Evolutionary conservation across 306 rosid genomes (phyloP), one percentile per base, ranked within the genome.

Genomic region (Malus sieversii): DNA sequence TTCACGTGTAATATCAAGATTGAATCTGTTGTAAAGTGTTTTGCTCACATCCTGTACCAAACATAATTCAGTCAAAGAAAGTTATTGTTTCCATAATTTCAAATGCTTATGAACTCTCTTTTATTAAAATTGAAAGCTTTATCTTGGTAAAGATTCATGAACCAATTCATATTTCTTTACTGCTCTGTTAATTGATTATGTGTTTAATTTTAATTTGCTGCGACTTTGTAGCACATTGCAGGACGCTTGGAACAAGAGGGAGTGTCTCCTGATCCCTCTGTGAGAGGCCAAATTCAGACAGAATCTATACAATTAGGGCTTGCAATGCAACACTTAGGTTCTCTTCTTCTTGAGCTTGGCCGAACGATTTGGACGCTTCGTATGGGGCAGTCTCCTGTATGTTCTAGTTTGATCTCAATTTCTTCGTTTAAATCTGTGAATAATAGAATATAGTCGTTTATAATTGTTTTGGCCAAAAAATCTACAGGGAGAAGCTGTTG

Each of bases 261-360:
- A 68, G 73, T 83, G 61, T 90, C 96, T 75, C 40, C 86, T 57
- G 97, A 92, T 83, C 78, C 80, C 38, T 72, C 68, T 58, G 63
- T 80, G 64, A 87, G 99, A 79, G 84, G 85, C 71, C 96, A 90
- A 83, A 85, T 96, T 80, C 97, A 92, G 84, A 78, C 90, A 61
- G 98, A 96, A 75, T 82, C 98, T 2, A 71, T 82, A 80, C 96
- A 87, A 75, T 79, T 88, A 58, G 99, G 97, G 64, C 78, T 96
- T 87, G 86, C 88, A 51, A 86, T 89, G 91, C 98, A 92, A 81
- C 98, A 96, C 79, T 84, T 96, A 78, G 99, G 99, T 11, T 84
- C 98, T 23, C 88, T 92, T 84, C 83, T 96, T 71, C 92, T 96
- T 76, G 99, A 96, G 93, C 96, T 96, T 81, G 98, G 98, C 75